Percentiles rank a stretch among this genome's conserved stretches.
These are phyloP conservation scores for Quercus alba DNA, from an alignment of 306 rosid species.

Conservation along the genomic window DNA sequence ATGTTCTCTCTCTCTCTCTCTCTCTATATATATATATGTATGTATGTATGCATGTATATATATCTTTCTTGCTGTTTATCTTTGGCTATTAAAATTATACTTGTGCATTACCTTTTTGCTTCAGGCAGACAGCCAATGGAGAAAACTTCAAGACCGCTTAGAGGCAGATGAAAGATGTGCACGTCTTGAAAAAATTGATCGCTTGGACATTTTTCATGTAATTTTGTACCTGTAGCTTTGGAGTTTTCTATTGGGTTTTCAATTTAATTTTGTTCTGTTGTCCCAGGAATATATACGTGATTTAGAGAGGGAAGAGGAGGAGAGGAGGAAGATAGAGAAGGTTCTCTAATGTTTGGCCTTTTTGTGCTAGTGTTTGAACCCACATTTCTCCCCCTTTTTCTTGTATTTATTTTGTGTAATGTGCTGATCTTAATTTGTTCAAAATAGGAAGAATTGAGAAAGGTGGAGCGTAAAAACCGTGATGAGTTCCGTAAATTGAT, in stretches of 20 bases:
- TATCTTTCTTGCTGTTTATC: conserved; percentile 11
- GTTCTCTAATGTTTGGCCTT: conserved; percentile 33
- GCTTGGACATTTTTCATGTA: conserved; percentile 80
- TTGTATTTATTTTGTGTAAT: conserved; percentile 16
- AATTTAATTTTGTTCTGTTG: conserved; percentile 23
- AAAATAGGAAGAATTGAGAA: conserved; percentile 84
- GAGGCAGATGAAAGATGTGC: conserved; percentile 93
- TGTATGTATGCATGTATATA: too few relatives aligned
- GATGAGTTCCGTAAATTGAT: conserved; percentile 90
- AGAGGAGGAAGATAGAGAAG: conserved; percentile 85
- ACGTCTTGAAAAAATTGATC: conserved; percentile 82
- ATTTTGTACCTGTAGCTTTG: conserved; percentile 8
- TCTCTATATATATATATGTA: neutral
- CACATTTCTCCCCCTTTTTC: neutral
- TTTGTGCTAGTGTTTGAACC: conserved; percentile 10
- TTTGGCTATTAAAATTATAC: conserved; percentile 15
- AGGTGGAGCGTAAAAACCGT: conserved; percentile 83
- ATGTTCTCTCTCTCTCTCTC: neutral
- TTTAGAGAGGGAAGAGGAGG: conserved; percentile 92
- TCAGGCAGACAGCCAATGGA: conserved; percentile 90
- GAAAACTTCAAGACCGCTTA: conserved; percentile 90
- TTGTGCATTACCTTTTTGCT: conserved; percentile 19
- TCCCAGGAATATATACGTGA: conserved; percentile 74
- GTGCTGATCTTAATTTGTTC: conserved; percentile 29
- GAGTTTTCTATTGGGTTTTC: conserved; percentile 14